phyloP scores from a whole-genome alignment of 1,139 yeast genomes.

The Blastobotrys raffinosifermentans region DNA sequence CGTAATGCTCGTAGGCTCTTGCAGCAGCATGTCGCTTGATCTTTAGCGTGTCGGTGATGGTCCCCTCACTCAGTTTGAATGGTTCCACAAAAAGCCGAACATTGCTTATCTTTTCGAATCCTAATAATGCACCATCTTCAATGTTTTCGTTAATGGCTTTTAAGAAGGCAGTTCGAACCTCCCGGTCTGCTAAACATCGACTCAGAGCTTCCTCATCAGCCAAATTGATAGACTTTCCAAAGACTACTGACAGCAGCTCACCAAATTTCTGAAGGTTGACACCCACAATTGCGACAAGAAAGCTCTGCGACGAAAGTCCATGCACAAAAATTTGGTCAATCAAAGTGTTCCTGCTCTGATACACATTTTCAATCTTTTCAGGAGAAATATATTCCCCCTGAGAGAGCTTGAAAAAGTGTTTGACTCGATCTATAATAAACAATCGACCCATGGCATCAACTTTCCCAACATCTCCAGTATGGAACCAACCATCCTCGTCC shows the following conservation, averaged over 20 bases:
- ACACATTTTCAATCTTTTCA: constrained; percentile 76
- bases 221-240: background rate
- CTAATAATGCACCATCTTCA: background rate
- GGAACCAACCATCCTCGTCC: constrained; percentile 87
- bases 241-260: background rate
- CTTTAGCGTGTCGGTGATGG: constrained; percentile 1
- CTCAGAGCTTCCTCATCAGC: background rate
- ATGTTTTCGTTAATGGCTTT: background rate
- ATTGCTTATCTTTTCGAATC: background rate
- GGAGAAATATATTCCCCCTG: constrained; percentile 98
- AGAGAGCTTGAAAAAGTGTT: constrained; percentile 90
- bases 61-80: background rate
- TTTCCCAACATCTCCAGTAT: constrained; percentile 95
- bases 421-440: constrained; percentile 86
- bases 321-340: background rate
- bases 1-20: background rate
- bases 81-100: constrained; percentile 1
- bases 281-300: background rate
- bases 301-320: background rate
- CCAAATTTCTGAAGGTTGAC: background rate
- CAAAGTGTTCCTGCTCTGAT: constrained; percentile 51
- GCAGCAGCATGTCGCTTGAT: background rate
- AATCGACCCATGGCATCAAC: constrained; percentile 80
- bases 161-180: background rate
- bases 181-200: background rate